Base-by-base conservation (phyloP, 169 alveolate genomes). In the Plasmodium adleri region DNA sequence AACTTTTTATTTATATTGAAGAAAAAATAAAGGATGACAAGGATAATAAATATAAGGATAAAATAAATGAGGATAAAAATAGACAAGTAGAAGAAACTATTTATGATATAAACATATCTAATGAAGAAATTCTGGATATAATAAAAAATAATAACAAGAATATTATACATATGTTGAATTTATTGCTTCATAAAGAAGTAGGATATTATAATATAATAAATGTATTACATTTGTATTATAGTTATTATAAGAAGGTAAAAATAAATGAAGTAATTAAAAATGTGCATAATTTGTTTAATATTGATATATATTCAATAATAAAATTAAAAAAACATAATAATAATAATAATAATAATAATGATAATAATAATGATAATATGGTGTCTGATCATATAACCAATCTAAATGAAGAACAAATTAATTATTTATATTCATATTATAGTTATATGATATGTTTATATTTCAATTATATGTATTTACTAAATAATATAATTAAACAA, bases 371-470 rank as follows among this genome's bases (percentile, higher is more conserved):
- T 7, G 4, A 13, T 60, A 20, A 28, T 12, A 43, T 62, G 1
- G 24, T 20, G 22, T 74, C 64, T 47, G 3, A 39, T 39, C 47
- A 39, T 39, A 9, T 39, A 39, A 0, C 10, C 5, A 39, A 5
- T 39, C 47, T 0, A 0, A 39, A 39, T 39, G 47, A 5, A 5
- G 47, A 39, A 39, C 6, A 17, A 10, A 54, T 12, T 13, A 52
- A 72, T 13, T 67, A 56, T 28, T 5, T 58, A 56, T 1, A 17
- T 26, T 10, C 12, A 10, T 12, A 52, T 8, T 60, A 83, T 68
- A 43, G 66, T 32, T 83, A 83, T 72, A 63, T 83, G 26, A 56
- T 83, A 68, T 83, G 91, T 47, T 59, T 68, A 17, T 83, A 68
- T 56, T 68, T 83, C 28, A 83, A 83, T 68, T 28, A 7, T 22